These are phyloP conservation scores for Hymenoscyphus linearis DNA, from an alignment of 2,329 filamentous ascomycete genomes.

Conservation along the genomic window DNA sequence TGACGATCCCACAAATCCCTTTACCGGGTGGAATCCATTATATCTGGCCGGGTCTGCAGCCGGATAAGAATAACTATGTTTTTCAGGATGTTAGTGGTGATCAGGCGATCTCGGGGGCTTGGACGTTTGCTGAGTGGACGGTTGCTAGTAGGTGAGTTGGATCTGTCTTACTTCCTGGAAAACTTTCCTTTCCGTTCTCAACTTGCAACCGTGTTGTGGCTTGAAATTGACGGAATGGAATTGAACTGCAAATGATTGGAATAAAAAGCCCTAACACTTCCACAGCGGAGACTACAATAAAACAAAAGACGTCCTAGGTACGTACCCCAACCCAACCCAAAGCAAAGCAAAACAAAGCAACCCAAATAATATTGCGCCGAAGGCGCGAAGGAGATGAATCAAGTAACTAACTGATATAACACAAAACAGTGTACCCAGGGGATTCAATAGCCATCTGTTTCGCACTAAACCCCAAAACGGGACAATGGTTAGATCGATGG, in stretches of 20 bases:
- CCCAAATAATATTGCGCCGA: too few species aligned
- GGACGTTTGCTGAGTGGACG: slow-evolving; percentile 8
- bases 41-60: slow-evolving; percentile 8
- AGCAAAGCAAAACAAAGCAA: too few species aligned
- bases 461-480: not conserved
- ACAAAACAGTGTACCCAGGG: slow-evolving; percentile 4
- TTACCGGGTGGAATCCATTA: slow-evolving; percentile 4
- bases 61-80: slow-evolving; percentile 2
- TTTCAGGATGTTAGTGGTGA: slow-evolving; percentile 9
- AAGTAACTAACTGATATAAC: too few species aligned
- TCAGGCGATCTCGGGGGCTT: not conserved
- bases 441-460: slow-evolving; percentile 8
- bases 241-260: too few species aligned
- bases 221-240: too few species aligned
- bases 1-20: slow-evolving; percentile 2
- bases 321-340: too few species aligned
- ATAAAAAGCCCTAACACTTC: not conserved
- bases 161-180: not conserved
- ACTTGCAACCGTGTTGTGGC: too few species aligned
- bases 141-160: not conserved
- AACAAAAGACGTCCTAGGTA: slow-evolving; percentile 2
- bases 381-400: too few species aligned
- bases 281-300: slow-evolving; percentile 5
- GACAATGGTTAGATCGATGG: slow-evolving; percentile 4
- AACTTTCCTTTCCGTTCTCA: too few species aligned